These are phyloP conservation scores for Scalesia atractyloides DNA, from an alignment of 129 eudicot species.

Conservation along the genomic window DNA sequence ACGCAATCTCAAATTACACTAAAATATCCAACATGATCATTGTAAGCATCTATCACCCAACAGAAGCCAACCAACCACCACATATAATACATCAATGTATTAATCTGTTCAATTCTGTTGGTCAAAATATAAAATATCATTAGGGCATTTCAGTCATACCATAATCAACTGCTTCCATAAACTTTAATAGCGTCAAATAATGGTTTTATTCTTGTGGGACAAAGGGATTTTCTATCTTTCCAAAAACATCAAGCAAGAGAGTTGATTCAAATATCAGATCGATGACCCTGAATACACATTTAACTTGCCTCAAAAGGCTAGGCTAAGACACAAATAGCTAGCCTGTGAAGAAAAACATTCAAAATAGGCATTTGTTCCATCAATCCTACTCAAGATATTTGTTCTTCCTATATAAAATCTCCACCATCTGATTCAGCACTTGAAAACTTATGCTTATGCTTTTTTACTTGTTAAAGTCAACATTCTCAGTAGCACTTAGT, in stretches of 20 bases:
- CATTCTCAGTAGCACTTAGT: background rate
- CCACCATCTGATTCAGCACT: background rate
- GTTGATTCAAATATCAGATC: background rate
- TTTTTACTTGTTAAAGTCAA: background rate
- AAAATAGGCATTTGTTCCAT: background rate
- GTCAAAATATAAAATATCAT: constrained; percentile 13
- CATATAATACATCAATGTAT: constrained; percentile 54
- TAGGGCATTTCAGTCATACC: constrained; percentile 12
- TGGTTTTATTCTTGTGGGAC: background rate
- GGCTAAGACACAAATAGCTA: background rate
- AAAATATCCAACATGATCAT: too few species aligned
- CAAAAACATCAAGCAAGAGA: constrained; percentile 5
- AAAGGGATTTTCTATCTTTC: background rate
- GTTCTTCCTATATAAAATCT: background rate
- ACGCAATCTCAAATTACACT: too few species aligned
- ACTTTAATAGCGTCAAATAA: background rate
- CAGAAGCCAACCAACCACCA: constrained; percentile 79
- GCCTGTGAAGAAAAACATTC: background rate
- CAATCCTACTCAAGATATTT: background rate
- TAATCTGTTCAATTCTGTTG: constrained; percentile 52
- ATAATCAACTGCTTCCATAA: too few species aligned
- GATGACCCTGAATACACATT: constrained; percentile 21
- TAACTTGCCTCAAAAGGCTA: constrained; percentile 2
- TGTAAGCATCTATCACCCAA: constrained; percentile 56
- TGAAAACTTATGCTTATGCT: background rate